phyloP scores from a whole-genome alignment of 1,139 yeast species.

The Pichia sp. region DNA sequence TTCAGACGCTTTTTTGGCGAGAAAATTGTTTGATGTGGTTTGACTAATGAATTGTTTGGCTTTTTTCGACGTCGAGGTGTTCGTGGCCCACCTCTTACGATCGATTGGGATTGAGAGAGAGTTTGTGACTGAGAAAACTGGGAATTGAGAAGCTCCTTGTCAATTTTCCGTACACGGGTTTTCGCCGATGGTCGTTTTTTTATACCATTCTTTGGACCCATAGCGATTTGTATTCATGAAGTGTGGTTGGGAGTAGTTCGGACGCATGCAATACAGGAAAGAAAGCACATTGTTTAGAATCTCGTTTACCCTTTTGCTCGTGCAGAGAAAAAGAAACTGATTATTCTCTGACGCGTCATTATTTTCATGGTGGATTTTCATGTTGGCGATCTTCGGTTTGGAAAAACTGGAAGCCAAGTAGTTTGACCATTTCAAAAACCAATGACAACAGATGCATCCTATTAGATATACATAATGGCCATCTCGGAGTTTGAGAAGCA shows the following conservation, averaged over 20 bases:
- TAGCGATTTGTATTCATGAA: background rate
- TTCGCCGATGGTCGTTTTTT: slow-evolving; percentile 26
- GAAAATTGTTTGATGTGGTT: slow-evolving; percentile 13
- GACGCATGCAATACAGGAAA: background rate
- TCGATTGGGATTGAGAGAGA: background rate
- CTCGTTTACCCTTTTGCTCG: background rate
- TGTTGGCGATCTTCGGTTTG: background rate
- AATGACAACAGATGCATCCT: too few species aligned
- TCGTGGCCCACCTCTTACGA: background rate
- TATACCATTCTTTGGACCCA: background rate
- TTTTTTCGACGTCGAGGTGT: slow-evolving; percentile 11
- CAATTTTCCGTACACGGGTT: slow-evolving; percentile 23
- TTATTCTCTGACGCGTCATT: slow-evolving; percentile 1
- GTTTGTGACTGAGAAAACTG: slow-evolving; percentile 16
- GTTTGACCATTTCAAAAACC: too few species aligned
- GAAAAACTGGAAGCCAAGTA: background rate
- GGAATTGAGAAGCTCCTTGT: slow-evolving; percentile 12
- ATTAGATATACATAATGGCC: slow-evolving; percentile 22
- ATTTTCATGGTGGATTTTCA: background rate
- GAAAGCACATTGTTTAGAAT: background rate
- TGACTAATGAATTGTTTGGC: slow-evolving; percentile 14
- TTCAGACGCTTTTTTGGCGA: slow-evolving; percentile 13
- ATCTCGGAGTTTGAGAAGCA: slow-evolving; percentile 66
- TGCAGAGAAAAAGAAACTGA: background rate
- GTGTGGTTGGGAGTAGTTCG: background rate